Conservation (phyloP, 768 basidiomycete species). For the Trametes elegans region DNA sequence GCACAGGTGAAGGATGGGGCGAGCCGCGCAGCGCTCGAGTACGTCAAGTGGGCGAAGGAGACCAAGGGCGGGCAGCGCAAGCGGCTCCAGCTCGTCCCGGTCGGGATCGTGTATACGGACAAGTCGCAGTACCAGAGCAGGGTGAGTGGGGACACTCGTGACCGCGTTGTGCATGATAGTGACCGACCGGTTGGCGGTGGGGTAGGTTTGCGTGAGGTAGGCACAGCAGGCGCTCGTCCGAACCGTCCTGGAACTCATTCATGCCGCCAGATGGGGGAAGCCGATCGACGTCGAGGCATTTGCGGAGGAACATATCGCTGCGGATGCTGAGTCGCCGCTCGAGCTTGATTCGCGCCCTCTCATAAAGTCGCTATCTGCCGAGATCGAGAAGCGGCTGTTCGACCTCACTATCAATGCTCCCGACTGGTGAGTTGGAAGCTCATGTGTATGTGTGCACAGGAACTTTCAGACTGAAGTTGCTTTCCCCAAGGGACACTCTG, state of each 20-base stretch:
- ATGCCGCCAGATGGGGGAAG: slow-evolving; percentile 80
- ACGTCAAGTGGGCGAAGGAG: slow-evolving; percentile 61
- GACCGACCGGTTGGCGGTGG: neutral
- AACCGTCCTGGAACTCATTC: neutral
- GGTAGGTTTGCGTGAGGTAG: slow-evolving; percentile 61
- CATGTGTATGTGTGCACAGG: neutral
- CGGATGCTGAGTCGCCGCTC: slow-evolving; percentile 36
- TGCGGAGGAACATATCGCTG: slow-evolving; percentile 68
- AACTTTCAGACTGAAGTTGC: neutral
- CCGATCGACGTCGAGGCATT: slow-evolving; percentile 76
- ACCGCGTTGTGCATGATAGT: neutral
- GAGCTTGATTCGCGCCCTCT: slow-evolving; percentile 56
- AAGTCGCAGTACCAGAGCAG: slow-evolving; percentile 91
- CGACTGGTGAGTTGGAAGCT: slow-evolving; percentile 71
- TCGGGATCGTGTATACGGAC: slow-evolving; percentile 90
- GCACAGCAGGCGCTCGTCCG: neutral
- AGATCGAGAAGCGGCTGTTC: slow-evolving; percentile 65
- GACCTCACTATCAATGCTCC: slow-evolving; percentile 86
- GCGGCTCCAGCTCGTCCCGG: slow-evolving; percentile 61
- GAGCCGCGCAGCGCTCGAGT: slow-evolving; percentile 92
- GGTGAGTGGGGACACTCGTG: slow-evolving; percentile 44
- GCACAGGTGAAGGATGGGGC: slow-evolving; percentile 92
- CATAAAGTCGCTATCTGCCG: slow-evolving; percentile 79
- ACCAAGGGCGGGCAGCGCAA: slow-evolving; percentile 40
- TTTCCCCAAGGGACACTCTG: slow-evolving; percentile 71